Conservation (phyloP, 805 yeast species). For the Pichia exigua region DNA sequence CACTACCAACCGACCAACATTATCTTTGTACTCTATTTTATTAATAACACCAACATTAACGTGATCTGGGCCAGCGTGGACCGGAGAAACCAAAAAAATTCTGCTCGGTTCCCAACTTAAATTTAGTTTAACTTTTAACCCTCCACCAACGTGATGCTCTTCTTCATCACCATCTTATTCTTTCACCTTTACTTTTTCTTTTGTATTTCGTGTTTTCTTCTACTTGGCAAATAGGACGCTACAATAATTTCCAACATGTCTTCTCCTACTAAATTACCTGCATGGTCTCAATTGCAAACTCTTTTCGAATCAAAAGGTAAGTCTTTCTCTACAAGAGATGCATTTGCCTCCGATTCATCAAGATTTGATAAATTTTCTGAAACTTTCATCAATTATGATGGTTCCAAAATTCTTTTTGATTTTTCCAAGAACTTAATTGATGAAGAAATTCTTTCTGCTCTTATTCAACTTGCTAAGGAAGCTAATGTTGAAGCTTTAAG, state of each 20-base stretch:
- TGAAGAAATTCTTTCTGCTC: slow-evolving; percentile 64
- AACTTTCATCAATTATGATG: slow-evolving; percentile 78
- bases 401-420: slow-evolving; percentile 84
- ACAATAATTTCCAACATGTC: slow-evolving; percentile 17
- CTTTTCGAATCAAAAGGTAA: slow-evolving; percentile 67
- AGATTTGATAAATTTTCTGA: slow-evolving; percentile 73
- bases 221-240: neutral
- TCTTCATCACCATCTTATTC: neutral
- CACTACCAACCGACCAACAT: neutral
- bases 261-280: slow-evolving; percentile 52
- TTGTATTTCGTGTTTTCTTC: neutral
- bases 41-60: too few relatives aligned
- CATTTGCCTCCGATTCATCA: slow-evolving; percentile 63
- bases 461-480: slow-evolving; percentile 79
- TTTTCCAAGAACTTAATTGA: slow-evolving; percentile 91
- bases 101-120: neutral
- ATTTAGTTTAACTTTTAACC: too few relatives aligned
- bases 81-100: neutral
- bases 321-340: slow-evolving; percentile 63
- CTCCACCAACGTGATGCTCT: too few relatives aligned
- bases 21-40: neutral
- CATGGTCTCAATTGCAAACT: slow-evolving; percentile 74
- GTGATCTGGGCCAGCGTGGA: neutral
- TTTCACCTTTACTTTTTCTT: neutral
- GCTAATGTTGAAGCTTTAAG: slow-evolving; percentile 82